Base-by-base conservation (phyloP, 345 rosid species). In the Melaleuca quinquenervia region DNA sequence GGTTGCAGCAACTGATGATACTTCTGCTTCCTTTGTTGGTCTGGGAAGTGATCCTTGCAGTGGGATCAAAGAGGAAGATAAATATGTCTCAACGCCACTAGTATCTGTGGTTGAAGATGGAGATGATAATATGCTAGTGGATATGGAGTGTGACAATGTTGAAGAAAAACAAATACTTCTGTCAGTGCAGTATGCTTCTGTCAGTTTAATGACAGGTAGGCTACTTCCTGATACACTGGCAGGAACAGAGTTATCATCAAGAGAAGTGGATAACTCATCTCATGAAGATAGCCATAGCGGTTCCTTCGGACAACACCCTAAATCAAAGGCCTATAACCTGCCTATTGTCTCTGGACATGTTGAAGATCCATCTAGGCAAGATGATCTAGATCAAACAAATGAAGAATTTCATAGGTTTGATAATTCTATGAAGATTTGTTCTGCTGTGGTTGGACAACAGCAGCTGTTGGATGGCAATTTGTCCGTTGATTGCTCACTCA, bases 51-150 rank as follows among this genome's bases (percentile, higher is more conserved):
- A 70, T 44, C 62, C 82, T 85, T 84, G 55, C 80, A 27, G 64
- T 82, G 85, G 86, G 45, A 54, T 75, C 56, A 89, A 90, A 88
- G 58, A 83, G 52, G 93, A 88, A 88, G 85, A 87, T 86, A 89
- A 82, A 26, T 87, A 86, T 54, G 56, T 85, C 55, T 52, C 82
- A 56, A 48, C 78, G 52, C 90, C 85, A 49, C 86, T 84, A 60
- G 84, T 83, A 85, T 87, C 85, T 52, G 80, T 75, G 12, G 83
- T 85, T 50, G 89, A 85, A 88, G 88, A 82, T 90, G 82, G 87
- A 76, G 87, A 48, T 86, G 88, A 86, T 87, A 87, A 86, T 84
- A 88, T 50, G 82, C 49, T 88, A 89, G 85, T 82, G 85, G 87
- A 87, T 74, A 50, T 50, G 70, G 86, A 84, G 84, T 87, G 64